phyloP scores from a whole-genome alignment of 2,329 filamentous ascomycete genomes.

The Diaporthe citri region DNA sequence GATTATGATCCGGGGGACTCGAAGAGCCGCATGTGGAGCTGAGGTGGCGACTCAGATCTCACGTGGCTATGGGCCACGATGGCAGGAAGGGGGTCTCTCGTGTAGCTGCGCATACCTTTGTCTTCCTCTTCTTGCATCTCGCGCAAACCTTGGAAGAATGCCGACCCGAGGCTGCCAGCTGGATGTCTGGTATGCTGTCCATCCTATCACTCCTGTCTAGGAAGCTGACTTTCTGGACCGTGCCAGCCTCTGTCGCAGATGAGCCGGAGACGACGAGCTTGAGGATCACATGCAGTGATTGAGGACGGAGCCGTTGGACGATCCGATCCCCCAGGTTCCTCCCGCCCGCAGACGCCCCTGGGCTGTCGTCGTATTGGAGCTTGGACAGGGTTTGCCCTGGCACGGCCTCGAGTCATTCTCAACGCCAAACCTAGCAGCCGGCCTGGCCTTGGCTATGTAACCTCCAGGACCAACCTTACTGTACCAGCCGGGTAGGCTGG shows the following conservation, averaged over 20 bases:
- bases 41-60: neutral
- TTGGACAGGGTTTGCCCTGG: conserved; percentile 1
- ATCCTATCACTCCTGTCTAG: neutral
- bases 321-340: conserved; percentile 12
- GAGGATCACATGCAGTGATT: conserved; percentile 9
- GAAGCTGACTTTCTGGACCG: neutral
- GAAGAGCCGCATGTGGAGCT: conserved; percentile 18
- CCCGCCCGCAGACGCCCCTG: neutral
- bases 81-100: neutral
- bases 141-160: conserved; percentile 33
- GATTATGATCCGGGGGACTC: neutral
- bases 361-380: neutral
- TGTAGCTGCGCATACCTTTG: conserved; percentile 5
- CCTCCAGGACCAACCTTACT: conserved; percentile 10
- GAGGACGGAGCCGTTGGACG: neutral
- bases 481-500: neutral
- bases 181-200: conserved; percentile 25
- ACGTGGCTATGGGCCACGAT: conserved; percentile 27
- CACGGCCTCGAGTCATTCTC: conserved; percentile 28
- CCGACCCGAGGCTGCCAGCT: conserved; percentile 31
- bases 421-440: neutral
- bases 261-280: neutral
- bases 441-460: neutral
- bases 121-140: conserved; percentile 35
- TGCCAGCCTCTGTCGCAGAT: neutral